phyloP scores from a whole-genome alignment of 352 stramenopile genomes.

The Pythium brachiatum region DNA sequence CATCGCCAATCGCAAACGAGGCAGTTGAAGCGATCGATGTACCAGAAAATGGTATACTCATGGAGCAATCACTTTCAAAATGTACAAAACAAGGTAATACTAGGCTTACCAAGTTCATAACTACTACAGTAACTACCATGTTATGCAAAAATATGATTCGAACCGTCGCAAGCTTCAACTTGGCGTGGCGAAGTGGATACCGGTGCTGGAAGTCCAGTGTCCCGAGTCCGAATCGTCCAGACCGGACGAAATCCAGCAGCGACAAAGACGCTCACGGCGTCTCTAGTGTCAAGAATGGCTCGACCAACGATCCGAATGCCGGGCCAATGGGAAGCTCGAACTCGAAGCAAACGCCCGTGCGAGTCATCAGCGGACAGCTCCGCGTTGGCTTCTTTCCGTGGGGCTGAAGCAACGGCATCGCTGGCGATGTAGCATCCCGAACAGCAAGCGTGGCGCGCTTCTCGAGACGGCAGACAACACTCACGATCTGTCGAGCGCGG shows the following conservation, averaged over 20 bases:
- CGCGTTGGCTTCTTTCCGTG: neutral
- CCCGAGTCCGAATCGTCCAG: neutral
- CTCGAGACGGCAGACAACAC: constrained; percentile 11
- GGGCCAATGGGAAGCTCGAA: constrained; percentile 25
- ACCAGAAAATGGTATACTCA: no score
- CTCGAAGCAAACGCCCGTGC: constrained; percentile 9
- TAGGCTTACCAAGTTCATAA: no score
- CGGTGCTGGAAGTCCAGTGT: neutral
- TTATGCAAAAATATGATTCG: no score
- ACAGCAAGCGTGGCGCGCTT: neutral
- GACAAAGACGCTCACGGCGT: neutral
- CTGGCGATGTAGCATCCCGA: neutral
- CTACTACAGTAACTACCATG: no score
- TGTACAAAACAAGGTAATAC: no score
- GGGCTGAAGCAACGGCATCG: neutral
- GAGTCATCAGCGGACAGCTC: constrained; percentile 17
- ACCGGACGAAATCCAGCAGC: neutral
- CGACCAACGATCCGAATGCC: constrained; percentile 16
- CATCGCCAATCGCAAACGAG: neutral
- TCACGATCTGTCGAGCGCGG: constrained; percentile 10
- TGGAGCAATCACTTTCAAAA: no score
- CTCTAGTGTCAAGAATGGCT: constrained; percentile 22
- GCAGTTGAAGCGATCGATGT: no score
- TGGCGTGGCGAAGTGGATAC: no score
- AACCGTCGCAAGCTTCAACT: no score